Evolutionary conservation across 139 green algal species (phyloP).

Genomic region (Marvania coccoides): DNA sequence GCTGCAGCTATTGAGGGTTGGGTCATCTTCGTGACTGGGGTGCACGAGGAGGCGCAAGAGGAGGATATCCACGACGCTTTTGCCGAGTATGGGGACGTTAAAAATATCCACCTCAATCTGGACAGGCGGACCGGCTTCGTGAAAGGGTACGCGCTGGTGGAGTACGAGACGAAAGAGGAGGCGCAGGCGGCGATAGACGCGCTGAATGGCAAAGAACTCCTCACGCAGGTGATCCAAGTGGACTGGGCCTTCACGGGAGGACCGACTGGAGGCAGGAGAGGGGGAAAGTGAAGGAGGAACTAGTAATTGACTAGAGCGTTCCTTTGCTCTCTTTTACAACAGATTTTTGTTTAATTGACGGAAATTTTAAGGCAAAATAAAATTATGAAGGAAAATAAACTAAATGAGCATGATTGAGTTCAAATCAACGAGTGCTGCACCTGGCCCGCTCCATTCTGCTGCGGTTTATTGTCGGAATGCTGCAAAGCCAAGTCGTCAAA

Average conservation of each 20-base stretch:
- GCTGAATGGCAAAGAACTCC: slow-evolving; percentile 76
- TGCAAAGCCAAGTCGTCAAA: neutral
- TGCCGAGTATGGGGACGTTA: slow-evolving; percentile 88
- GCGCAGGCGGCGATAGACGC: slow-evolving; percentile 76
- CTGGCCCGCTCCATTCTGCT: too few relatives aligned
- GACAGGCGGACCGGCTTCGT: slow-evolving; percentile 80
- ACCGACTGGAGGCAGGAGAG: slow-evolving; percentile 11
- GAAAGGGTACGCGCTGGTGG: slow-evolving; percentile 89
- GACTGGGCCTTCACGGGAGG: slow-evolving; percentile 61
- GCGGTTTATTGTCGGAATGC: neutral
- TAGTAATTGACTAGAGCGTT: too few relatives aligned
- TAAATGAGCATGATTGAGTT: too few relatives aligned
- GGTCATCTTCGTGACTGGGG: slow-evolving; percentile 83
- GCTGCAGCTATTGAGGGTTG: slow-evolving; percentile 34
- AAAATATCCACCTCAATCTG: slow-evolving; percentile 95
- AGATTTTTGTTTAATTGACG: too few relatives aligned
- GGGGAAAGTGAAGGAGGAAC: too few relatives aligned
- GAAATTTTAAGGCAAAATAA: too few relatives aligned
- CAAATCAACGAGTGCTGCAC: too few relatives aligned
- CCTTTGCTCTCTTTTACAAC: too few relatives aligned
- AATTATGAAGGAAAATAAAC: too few relatives aligned
- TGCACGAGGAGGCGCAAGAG: slow-evolving; percentile 94
- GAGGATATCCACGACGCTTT: slow-evolving; percentile 92
- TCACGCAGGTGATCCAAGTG: slow-evolving; percentile 62
- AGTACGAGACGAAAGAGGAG: slow-evolving; percentile 82